Evolutionary conservation across 345 rosid genomes (phyloP).

Genomic region (Aquilaria sinensis): DNA sequence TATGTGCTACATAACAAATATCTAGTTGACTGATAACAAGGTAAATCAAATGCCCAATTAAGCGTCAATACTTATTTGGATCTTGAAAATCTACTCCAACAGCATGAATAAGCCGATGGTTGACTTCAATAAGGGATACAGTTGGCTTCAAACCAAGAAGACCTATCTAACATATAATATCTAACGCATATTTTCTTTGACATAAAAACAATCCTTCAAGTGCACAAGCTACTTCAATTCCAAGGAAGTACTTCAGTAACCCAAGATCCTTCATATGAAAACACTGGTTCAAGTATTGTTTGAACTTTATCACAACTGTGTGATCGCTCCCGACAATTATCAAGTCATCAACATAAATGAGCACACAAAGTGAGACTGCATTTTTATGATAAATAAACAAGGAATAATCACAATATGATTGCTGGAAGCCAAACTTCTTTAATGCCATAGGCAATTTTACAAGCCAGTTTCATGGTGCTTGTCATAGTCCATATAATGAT

Average conservation of each 20-base stretch:
- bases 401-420: neutral
- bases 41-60: constrained; percentile 12
- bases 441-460: constrained; percentile 5
- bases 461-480: constrained; percentile 7
- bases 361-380: neutral
- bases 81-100: neutral
- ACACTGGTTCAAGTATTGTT: neutral
- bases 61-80: neutral
- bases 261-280: constrained; percentile 9
- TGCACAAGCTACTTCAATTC: neutral
- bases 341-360: constrained; percentile 16
- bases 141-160: neutral
- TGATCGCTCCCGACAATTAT: neutral
- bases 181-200: constrained; percentile 1
- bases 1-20: neutral
- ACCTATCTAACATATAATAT: neutral
- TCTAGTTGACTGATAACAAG: constrained; percentile 1
- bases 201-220: neutral
- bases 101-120: neutral
- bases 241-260: neutral
- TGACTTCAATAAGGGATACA: neutral
- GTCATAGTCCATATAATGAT: constrained; percentile 1
- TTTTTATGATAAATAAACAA: too few relatives aligned
- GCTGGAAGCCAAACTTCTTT: neutral
- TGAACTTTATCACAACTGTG: neutral